Conservation (phyloP, 371 early-diverging fungal genomes). For the Rhizomucor miehei region DNA sequence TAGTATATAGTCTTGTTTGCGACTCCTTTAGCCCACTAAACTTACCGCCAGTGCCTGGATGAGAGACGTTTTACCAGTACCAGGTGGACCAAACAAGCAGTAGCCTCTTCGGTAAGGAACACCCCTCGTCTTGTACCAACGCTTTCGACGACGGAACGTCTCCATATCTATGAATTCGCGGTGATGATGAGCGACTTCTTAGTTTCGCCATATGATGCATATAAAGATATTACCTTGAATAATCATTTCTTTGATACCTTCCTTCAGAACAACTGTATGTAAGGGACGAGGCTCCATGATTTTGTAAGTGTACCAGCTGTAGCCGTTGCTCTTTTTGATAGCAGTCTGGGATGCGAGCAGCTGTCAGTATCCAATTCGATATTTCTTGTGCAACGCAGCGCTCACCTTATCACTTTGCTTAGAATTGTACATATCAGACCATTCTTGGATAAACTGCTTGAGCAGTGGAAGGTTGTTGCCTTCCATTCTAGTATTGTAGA, state of each 20-base stretch:
- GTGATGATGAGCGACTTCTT: too few relatives aligned
- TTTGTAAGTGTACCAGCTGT: constrained; percentile 11
- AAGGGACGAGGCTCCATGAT: constrained; percentile 26
- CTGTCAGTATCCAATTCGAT: not conserved
- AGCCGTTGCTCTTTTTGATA: constrained; percentile 13
- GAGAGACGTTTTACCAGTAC: constrained; percentile 65
- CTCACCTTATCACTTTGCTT: constrained; percentile 11
- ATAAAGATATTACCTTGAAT: constrained; percentile 20
- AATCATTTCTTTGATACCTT: constrained; percentile 31
- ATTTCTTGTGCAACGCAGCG: not conserved
- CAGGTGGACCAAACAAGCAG: constrained; percentile 59
- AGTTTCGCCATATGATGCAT: too few relatives aligned
- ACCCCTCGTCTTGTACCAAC: constrained; percentile 87
- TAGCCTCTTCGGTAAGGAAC: constrained; percentile 91
- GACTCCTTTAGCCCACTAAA: too few relatives aligned
- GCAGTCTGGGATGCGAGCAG: not conserved
- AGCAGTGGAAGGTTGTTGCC: constrained; percentile 15
- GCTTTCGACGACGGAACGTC: constrained; percentile 22
- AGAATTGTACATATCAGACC: constrained; percentile 25
- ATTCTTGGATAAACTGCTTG: constrained; percentile 31
- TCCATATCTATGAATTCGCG: constrained; percentile 23
- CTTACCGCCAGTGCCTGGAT: constrained; percentile 69
- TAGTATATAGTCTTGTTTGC: too few relatives aligned
- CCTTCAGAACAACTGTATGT: constrained; percentile 24
- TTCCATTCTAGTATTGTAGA: constrained; percentile 20